Percentiles rank a stretch among this genome's conserved stretches.
phyloP scores from a whole-genome alignment of 176 grass and related monocot genomes.

The Musa schizocarpa region DNA sequence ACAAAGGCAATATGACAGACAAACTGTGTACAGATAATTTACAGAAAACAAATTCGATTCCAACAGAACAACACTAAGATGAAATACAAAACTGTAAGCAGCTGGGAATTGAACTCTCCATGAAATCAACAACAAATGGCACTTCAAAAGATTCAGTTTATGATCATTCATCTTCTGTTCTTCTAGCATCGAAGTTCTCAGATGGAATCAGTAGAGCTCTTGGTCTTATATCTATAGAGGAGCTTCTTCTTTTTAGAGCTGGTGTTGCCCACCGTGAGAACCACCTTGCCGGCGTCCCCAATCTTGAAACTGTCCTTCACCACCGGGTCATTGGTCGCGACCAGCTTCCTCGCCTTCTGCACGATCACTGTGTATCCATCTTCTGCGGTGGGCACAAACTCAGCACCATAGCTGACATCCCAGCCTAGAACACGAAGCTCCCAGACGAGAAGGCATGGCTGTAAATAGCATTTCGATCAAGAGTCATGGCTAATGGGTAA shows the following conservation, averaged over 20 bases:
- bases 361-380: conserved; percentile 86
- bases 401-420: conserved; percentile 74
- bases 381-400: conserved; percentile 57
- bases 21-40: not conserved
- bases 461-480: not conserved
- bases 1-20: not conserved
- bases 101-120: not conserved
- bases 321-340: conserved; percentile 52
- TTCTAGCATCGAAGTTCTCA: not conserved
- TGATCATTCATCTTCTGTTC: not conserved
- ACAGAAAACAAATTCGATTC: conserved; percentile 14
- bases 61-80: not conserved
- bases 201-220: conserved; percentile 37
- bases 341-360: conserved; percentile 77
- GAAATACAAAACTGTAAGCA: not conserved
- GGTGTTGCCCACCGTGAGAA: conserved; percentile 55
- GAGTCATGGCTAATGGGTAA: not conserved
- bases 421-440: conserved; percentile 66
- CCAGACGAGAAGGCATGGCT: conserved; percentile 73
- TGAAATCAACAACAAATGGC: not conserved
- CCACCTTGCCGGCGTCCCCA: conserved; percentile 53
- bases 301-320: conserved; percentile 72
- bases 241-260: conserved; percentile 93
- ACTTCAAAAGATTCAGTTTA: not conserved
- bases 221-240: conserved; percentile 77